Base-by-base conservation (phyloP, 257 asterid genomes). In the Mentha longifolia region DNA sequence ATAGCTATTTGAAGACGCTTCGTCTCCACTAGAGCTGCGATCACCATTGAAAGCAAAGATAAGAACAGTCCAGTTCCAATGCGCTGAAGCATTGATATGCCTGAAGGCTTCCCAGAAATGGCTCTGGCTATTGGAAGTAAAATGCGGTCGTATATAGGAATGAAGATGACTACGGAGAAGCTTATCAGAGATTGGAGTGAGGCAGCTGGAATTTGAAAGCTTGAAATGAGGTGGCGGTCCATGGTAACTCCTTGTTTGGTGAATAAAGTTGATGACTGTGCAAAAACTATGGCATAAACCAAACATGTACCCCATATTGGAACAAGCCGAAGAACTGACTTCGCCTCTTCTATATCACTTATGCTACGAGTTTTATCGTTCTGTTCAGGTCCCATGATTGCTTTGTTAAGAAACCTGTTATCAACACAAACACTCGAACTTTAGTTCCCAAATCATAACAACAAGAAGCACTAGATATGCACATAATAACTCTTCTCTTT, bases 301-400 rank as follows among this genome's bases (percentile, higher is more conserved):
- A 89, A 68, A 73, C 87, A 84, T 1, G 92, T 59, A 0, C 62
- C 68, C 92, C 95, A 89, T 73, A 87, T 78, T 3, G 92, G 92
- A 65, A 84, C 56, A 20, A 89, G 87, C 76, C 87, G 74, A 19
- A 81, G 84, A 59, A 85, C 56, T 10, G 84, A 75, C 74, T 87
- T 89, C 5, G 83, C 85, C 59, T 82, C 88, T 77, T 85, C 89
- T n/a, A 74, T 46, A 58, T 85, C 85, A 9, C 45, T 41, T 33
- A 79, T 61, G 68, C 75, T 78, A 12, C 83, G 77, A 31, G 72
- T 81, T 58, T 61, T 57, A 49, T 63, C 72, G 0, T 79, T 75
- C 77, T 77, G 65, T 5, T 51, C 72, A 17, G 71, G 84, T 41
- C 52, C 57, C 15, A 85, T 70, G 75, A 88, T 61, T 17, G 95